Base-by-base conservation (phyloP, 108 stramenopile species). In the Cyclotella kingstonii region DNA sequence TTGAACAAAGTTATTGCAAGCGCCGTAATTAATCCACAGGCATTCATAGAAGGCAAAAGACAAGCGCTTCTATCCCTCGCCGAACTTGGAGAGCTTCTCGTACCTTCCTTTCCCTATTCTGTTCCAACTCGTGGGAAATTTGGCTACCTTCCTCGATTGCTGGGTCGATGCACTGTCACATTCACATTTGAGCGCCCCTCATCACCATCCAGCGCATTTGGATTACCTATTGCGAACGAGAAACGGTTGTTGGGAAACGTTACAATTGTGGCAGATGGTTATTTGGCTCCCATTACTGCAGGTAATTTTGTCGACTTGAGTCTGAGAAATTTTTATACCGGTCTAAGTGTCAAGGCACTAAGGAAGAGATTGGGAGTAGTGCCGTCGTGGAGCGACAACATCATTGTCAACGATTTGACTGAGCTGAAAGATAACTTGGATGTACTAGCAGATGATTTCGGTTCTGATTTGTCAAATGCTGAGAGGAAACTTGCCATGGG, bases 261-360 rank as follows among this genome's bases (percentile, higher is more conserved):
- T 4, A 89, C 86, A 17, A 89, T 93, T 44, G 57, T 89, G 4
- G 91, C 91, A 1, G 91, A 93, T 62, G 91, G 91, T 25, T 93
- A 81, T 52, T 78, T 76, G 23, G 91, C 91, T 25, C 91, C 91
- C 11, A 87, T 93, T 17, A 86, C 91, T 2, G 87, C 87, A 4
- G 91, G 88, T 14, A 84, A 84, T 50, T 86, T 84, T 69, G 84
- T 93, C 5, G 91, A 93, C 42, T 68, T 93, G 57, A 81, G 80
- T 41, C 38, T 83, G 12, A 75, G 91, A 9, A 82, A 86, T 36
- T 93, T 87, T 68, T 93, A 93, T 59, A 87, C 82, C 19, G 87
- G 87, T 27, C 73, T 93, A 39, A 81, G 80, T 23, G 68, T 93
- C 51, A 87, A 85, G 60, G 68, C 59, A 1, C 63, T 81, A 43